A percentile compares a stretch with the other conserved stretches of the same genome.
Conservation (phyloP, 495 filamentous ascomycete genomes). For the Trichoderma reesei region DNA sequence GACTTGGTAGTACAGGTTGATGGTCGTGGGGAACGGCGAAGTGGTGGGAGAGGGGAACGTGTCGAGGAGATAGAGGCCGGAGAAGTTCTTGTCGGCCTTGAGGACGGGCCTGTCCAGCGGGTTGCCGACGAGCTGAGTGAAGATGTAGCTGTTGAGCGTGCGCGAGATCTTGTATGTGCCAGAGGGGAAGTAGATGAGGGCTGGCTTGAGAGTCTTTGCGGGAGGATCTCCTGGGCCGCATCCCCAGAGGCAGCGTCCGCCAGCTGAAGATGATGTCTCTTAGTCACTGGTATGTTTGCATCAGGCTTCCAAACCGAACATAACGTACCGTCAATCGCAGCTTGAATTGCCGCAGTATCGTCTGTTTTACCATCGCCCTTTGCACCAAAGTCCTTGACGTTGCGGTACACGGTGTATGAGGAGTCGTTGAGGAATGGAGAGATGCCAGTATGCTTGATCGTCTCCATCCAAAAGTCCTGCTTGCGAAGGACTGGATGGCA, state of each 20-base stretch:
- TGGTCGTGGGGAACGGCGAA: constrained; percentile 15
- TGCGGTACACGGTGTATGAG: constrained; percentile 63
- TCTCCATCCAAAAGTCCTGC: not conserved
- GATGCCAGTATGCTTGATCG: not conserved
- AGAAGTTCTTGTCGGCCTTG: constrained; percentile 57
- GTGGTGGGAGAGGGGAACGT: constrained; percentile 24
- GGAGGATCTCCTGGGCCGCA: constrained; percentile 19
- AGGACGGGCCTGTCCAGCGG: constrained; percentile 52
- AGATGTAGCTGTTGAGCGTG: constrained; percentile 56
- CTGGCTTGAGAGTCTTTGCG: not conserved
- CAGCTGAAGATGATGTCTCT: not conserved
- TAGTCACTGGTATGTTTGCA: not conserved
- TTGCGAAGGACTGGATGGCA: not conserved
- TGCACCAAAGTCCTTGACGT: constrained; percentile 74
- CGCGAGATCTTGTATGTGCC: constrained; percentile 55
- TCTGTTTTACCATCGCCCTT: constrained; percentile 69
- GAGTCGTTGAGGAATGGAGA: constrained; percentile 1
- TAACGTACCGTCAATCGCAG: constrained; percentile 52
- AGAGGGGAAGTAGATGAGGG: constrained; percentile 54
- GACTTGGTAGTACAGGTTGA: constrained; percentile 67
- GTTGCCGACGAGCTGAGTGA: constrained; percentile 64
- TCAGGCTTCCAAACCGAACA: not conserved
- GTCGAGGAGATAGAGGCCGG: constrained; percentile 50
- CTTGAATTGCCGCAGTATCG: constrained; percentile 76
- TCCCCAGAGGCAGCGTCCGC: not conserved